These are phyloP conservation scores for Xylariaceae sp. DNA, from an alignment of 2,329 filamentous ascomycete genomes.

Conservation along the genomic window DNA sequence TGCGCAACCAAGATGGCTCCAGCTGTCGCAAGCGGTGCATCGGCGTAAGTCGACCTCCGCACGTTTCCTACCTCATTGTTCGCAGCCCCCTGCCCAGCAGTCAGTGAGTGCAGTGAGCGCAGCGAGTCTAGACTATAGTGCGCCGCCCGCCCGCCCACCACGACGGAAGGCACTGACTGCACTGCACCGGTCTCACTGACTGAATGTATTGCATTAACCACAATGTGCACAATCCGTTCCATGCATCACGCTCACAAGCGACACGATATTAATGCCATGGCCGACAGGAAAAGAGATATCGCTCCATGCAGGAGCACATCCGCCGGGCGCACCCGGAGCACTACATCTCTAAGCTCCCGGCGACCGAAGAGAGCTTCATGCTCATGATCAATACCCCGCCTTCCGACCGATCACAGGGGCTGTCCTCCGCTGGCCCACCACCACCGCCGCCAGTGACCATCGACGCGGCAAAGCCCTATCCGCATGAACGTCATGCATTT, in stretches of 20 bases:
- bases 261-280: slow-evolving; percentile 23
- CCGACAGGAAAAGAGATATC: slow-evolving; percentile 83
- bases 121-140: no score
- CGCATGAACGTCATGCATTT: slow-evolving; percentile 62
- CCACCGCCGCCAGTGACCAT: slow-evolving; percentile 24
- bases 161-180: neutral
- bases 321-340: slow-evolving; percentile 93
- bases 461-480: slow-evolving; percentile 43
- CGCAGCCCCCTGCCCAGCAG: no score
- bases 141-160: neutral
- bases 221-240: no score
- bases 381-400: slow-evolving; percentile 93
- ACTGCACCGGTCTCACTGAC: slow-evolving; percentile 1
- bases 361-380: slow-evolving; percentile 95
- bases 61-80: slow-evolving; percentile 4
- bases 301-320: slow-evolving; percentile 99
- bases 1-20: slow-evolving; percentile 93
- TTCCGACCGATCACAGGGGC: slow-evolving; percentile 59
- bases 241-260: neutral
- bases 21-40: slow-evolving; percentile 96
- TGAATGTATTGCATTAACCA: neutral
- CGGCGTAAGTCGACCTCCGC: slow-evolving; percentile 68
- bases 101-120: no score
- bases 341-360: slow-evolving; percentile 96
- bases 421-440: slow-evolving; percentile 30